These are phyloP conservation scores for Aureobasidium vineae DNA, from an alignment of 2,329 filamentous ascomycete species.

Conservation along the genomic window DNA sequence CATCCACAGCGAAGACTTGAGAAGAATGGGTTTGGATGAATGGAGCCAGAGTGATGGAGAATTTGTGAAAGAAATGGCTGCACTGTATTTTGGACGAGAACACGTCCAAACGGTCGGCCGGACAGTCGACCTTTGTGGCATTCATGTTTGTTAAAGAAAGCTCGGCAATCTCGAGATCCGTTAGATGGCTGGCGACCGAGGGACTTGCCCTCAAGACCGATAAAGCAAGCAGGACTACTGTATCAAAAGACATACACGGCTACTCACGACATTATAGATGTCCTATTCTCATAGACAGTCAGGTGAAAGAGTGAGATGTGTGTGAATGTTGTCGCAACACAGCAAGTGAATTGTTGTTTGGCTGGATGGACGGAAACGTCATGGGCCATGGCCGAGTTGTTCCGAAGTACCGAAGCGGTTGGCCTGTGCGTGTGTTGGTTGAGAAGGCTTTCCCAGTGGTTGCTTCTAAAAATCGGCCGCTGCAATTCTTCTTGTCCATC, in stretches of 20 bases:
- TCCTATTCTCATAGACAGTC: neutral
- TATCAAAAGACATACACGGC: neutral
- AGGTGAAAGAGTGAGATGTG: neutral
- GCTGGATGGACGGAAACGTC: neutral
- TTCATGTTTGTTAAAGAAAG: slow-evolving; percentile 61
- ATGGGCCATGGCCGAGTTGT: neutral
- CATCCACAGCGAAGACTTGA: slow-evolving; percentile 64
- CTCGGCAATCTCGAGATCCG: slow-evolving; percentile 1
- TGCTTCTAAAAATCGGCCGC: slow-evolving; percentile 19
- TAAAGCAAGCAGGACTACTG: neutral
- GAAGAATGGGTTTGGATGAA: slow-evolving; percentile 71
- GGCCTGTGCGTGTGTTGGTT: slow-evolving; percentile 6
- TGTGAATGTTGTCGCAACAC: neutral
- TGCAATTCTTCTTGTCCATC: slow-evolving; percentile 3
- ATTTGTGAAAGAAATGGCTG: slow-evolving; percentile 64
- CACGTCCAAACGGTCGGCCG: slow-evolving; percentile 62
- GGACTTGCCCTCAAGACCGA: neutral
- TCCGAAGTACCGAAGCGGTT: slow-evolving; percentile 12
- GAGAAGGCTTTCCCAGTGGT: slow-evolving; percentile 12
- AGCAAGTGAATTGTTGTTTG: neutral
- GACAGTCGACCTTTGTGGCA: slow-evolving; percentile 71
- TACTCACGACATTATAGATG: neutral
- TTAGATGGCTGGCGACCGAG: neutral
- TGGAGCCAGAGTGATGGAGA: slow-evolving; percentile 71
- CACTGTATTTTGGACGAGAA: slow-evolving; percentile 63